Conservation (phyloP, 306 rosid genomes). For the Ochetophila trinervis region DNA sequence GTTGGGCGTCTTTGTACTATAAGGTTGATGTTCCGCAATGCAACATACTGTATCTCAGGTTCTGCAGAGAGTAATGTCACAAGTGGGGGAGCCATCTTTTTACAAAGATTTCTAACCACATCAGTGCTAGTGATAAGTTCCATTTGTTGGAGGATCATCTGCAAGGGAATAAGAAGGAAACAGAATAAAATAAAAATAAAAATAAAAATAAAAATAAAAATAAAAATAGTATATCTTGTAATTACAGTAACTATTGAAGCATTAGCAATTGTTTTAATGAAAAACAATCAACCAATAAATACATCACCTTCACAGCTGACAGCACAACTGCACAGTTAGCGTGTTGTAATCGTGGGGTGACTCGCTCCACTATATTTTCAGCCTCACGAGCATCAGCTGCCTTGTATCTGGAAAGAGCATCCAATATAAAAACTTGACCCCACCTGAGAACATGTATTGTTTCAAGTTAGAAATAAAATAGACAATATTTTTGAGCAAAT, state of each 20-base stretch:
- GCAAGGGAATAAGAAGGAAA: constrained; percentile 22
- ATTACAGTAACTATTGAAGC: constrained; percentile 23
- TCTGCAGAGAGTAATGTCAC: constrained; percentile 97
- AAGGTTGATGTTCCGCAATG: constrained; percentile 93
- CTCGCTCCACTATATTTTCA: constrained; percentile 96
- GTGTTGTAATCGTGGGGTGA: constrained; percentile 95
- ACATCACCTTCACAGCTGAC: constrained; percentile 91
- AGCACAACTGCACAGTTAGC: constrained; percentile 99
- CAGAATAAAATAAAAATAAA: constrained; percentile 31
- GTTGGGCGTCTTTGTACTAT: constrained; percentile 98
- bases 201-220: no score
- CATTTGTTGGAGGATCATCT: constrained; percentile 99
- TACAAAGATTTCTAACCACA: constrained; percentile 96
- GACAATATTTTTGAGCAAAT: not conserved
- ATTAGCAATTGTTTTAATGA: constrained; percentile 9
- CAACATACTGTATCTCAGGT: constrained; percentile 99
- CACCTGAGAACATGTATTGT: constrained; percentile 51
- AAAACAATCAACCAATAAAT: constrained; percentile 8
- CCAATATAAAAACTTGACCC: constrained; percentile 99
- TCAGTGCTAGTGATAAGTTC: constrained; percentile 96
- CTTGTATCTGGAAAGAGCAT: constrained; percentile 94
- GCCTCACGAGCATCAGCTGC: constrained; percentile 98
- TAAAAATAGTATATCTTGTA: not conserved
- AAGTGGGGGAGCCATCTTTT: constrained; percentile 99
- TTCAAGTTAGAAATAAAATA: constrained; percentile 20